Percentiles rank a stretch among this genome's conserved stretches.
Evolutionary conservation across 345 rosid genomes (phyloP).

Genomic region (Euphorbia lathyris): DNA sequence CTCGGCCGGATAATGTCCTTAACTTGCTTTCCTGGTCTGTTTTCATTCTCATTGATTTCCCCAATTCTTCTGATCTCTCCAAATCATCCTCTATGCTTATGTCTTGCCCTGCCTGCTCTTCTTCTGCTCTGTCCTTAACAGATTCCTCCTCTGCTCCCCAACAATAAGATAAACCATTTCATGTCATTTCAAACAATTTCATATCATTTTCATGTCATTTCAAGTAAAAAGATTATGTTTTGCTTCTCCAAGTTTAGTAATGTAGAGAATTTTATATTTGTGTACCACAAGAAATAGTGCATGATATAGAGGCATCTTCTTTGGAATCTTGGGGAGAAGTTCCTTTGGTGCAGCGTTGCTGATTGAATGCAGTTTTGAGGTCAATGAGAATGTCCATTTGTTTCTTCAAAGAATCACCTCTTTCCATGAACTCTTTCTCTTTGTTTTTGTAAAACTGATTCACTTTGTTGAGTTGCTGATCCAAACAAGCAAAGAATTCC

Average conservation of each 20-base stretch:
- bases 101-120: conserved; percentile 49
- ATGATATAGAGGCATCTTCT: conserved; percentile 75
- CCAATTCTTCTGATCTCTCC: conserved; percentile 47
- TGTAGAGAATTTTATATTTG: background rate
- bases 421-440: conserved; percentile 87
- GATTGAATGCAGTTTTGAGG: conserved; percentile 59
- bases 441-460: conserved; percentile 75
- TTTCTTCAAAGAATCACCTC: conserved; percentile 79
- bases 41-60: conserved; percentile 38
- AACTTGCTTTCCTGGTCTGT: conserved; percentile 40
- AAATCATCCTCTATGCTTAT: conserved; percentile 33
- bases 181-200: background rate
- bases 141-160: conserved; percentile 66
- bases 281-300: conserved; percentile 77
- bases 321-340: conserved; percentile 47
- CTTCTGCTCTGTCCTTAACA: conserved; percentile 50
- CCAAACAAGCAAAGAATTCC: conserved; percentile 76
- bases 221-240: background rate
- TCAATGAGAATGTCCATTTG: conserved; percentile 83
- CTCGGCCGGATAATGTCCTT: conserved; percentile 47
- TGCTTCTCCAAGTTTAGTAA: background rate
- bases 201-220: too few species aligned
- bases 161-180: background rate
- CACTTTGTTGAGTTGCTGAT: conserved; percentile 88
- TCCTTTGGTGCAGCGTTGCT: conserved; percentile 40